Evolutionary conservation across 805 yeast genomes (phyloP), one percentile per base, ranked within the genome.

Genomic region (Candida ipomoeae): DNA sequence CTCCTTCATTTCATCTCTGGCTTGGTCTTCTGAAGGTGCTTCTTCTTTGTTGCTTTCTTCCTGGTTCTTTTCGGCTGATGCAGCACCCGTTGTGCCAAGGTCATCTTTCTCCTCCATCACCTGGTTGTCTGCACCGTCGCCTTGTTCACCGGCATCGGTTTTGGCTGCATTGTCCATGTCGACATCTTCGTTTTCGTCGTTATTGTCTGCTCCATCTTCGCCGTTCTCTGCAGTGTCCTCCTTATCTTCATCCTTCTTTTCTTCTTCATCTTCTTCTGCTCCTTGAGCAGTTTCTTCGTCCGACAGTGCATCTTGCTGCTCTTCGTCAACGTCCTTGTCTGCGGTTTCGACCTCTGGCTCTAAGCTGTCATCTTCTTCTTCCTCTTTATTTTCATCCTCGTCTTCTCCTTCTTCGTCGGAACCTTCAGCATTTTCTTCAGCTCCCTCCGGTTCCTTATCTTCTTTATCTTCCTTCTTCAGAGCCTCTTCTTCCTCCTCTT

Each of bases 1-100:
- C 59, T 89, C 90, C 50, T 79, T 78, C 38, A 88, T 89, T 59
- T 78, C 78, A 47, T 85, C 84, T 48, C 89, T 72, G 17, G 87
- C 81, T 17, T 75, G 71, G 51, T 80, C 84, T 38, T 73, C 64
- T 13, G 58, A 69, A 3, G 68, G 64, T 3, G 71, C 69, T 14
- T 71, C 72, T 29, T 76, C 72, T 10, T 74, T 64, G 29, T 60
- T 55, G 26, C 74, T 64, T 17, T 66, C 63, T 39, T 74, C 68
- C 40, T 76, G 75, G 32, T 77, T 72, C 50, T 59, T 52, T 2
- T 70, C 67, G 1, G 65, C 49, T 11, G 74, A 63, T 8, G 76
- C 74, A 61, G 80, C 55, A 5, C 91, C 91, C 37, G 82, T 71
- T 18, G 85, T 82, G 35, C 91, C 95, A 45, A 85, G 66, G 60